Conservation (phyloP, 179 eudicot species). For the Spinacia oleracea region DNA sequence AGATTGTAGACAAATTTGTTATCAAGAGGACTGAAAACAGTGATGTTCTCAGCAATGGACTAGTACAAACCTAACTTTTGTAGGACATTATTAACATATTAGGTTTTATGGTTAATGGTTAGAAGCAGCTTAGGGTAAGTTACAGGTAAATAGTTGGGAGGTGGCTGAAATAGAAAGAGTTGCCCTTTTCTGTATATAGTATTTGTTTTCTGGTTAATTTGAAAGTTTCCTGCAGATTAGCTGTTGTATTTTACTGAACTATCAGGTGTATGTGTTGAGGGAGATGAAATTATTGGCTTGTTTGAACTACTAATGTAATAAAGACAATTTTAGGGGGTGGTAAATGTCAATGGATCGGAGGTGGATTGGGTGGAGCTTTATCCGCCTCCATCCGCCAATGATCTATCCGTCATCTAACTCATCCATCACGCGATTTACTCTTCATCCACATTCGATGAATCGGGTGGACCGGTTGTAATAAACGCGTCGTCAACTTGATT, state of each 20-base stretch:
- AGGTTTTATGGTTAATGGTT: conserved; percentile 6
- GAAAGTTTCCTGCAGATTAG: neutral
- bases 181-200: conserved; percentile 29
- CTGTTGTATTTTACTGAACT: conserved; percentile 19
- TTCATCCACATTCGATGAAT: too few species aligned
- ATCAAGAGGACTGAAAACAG: conserved; percentile 35
- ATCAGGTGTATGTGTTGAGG: conserved; percentile 10
- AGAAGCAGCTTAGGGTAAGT: neutral
- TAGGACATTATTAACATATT: neutral
- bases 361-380: too few species aligned
- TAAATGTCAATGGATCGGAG: too few species aligned
- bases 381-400: too few species aligned
- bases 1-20: conserved; percentile 75
- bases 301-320: too few species aligned
- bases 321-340: too few species aligned
- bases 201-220: conserved; percentile 1
- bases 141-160: conserved; percentile 9
- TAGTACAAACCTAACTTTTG: neutral
- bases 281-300: conserved; percentile 22
- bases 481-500: too few species aligned
- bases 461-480: too few species aligned
- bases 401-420: too few species aligned
- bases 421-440: too few species aligned
- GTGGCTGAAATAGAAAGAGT: too few species aligned
- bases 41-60: conserved; percentile 21